Conservation (phyloP, 192 early-diverging fungal species). For the Spizellomyces sp. region DNA sequence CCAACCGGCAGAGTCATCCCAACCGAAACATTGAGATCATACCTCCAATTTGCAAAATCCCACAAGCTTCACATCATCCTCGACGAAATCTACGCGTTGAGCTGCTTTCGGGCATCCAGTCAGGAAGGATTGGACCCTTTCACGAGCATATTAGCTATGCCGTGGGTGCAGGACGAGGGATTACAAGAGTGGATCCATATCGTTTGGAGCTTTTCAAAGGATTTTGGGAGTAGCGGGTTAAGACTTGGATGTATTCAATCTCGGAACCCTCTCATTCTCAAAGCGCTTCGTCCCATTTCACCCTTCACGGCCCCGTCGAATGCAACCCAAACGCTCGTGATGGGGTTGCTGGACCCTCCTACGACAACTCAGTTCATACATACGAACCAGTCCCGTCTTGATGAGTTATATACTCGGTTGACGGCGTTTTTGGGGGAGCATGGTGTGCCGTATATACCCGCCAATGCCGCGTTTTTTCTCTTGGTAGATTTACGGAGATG, state of each 20-base stretch:
- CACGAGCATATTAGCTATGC: slow-evolving; percentile 61
- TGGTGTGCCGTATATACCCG: slow-evolving; percentile 57
- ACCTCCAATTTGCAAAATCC: slow-evolving; percentile 64
- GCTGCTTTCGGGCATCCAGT: slow-evolving; percentile 4
- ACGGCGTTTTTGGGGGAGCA: slow-evolving; percentile 45
- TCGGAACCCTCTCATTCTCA: slow-evolving; percentile 15
- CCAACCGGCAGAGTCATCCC: slow-evolving; percentile 44
- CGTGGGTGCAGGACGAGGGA: slow-evolving; percentile 53
- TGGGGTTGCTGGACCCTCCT: slow-evolving; percentile 57
- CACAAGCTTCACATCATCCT: slow-evolving; percentile 67
- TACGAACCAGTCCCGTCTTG: slow-evolving; percentile 59
- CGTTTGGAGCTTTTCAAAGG: slow-evolving; percentile 82
- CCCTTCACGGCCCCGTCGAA: slow-evolving; percentile 68
- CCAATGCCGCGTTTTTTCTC: slow-evolving; percentile 74
- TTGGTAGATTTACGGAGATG: slow-evolving; percentile 48
- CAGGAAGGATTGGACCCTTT: slow-evolving; percentile 40
- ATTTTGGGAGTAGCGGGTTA: slow-evolving; percentile 78
- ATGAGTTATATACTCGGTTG: slow-evolving; percentile 50
- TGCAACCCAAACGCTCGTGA: slow-evolving; percentile 59
- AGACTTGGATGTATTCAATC: slow-evolving; percentile 66
- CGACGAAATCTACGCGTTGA: slow-evolving; percentile 79
- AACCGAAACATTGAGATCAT: slow-evolving; percentile 50
- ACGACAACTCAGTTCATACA: slow-evolving; percentile 59
- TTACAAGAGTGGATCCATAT: slow-evolving; percentile 62
- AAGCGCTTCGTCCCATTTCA: slow-evolving; percentile 10